Conservation (phyloP, 176 grass and related monocot genomes). For the Bolboschoenus planiculmis region DNA sequence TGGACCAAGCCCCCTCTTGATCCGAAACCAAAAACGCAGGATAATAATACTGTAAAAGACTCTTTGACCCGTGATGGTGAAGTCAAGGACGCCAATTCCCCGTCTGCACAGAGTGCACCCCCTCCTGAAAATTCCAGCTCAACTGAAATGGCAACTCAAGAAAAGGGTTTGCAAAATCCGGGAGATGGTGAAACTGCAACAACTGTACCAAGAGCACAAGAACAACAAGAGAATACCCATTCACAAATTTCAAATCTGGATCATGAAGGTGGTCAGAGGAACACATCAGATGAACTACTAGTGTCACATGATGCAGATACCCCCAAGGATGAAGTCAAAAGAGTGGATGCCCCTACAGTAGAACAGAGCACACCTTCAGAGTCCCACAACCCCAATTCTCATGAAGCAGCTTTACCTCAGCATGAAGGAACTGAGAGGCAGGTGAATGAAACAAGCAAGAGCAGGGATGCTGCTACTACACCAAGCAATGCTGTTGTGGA, state of each 20-base stretch:
- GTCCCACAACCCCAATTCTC: not conserved
- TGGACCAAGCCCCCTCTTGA: constrained; percentile 41
- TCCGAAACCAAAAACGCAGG: constrained; percentile 33
- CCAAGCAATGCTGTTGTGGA: constrained; percentile 16
- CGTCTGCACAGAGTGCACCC: not conserved
- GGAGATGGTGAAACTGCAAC: not conserved
- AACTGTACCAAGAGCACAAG: not conserved
- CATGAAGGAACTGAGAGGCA: not conserved
- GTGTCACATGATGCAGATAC: not conserved
- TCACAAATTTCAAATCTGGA: constrained; percentile 4
- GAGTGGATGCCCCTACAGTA: not conserved
- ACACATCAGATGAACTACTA: not conserved
- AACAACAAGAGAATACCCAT: not conserved
- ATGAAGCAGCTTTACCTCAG: not conserved
- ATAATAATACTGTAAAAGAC: constrained; percentile 39
- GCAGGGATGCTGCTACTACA: not conserved
- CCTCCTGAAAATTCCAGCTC: not conserved
- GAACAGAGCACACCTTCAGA: not conserved
- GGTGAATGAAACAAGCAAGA: constrained; percentile 11
- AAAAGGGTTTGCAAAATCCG: not conserved
- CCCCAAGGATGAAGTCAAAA: constrained; percentile 23
- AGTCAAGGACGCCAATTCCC: not conserved
- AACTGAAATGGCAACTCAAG: not conserved
- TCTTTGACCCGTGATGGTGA: not conserved
- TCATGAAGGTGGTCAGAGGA: not conserved